phyloP scores from a whole-genome alignment of 768 basidiomycete species.

The Suillus weaverae region DNA sequence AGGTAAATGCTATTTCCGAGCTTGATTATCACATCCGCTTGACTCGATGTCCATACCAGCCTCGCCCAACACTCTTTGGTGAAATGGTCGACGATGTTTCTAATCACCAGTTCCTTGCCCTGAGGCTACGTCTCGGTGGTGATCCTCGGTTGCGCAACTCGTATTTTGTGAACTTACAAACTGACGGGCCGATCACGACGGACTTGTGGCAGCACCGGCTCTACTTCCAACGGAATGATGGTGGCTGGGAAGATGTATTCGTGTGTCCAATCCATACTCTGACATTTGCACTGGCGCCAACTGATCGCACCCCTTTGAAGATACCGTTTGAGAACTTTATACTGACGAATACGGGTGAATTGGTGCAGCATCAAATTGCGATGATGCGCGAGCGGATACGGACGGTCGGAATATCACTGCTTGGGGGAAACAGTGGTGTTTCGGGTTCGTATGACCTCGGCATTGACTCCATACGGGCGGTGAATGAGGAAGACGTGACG shows the following conservation, averaged over 20 bases:
- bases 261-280: slow-evolving; percentile 43
- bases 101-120: slow-evolving; percentile 73
- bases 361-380: slow-evolving; percentile 65
- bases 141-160: slow-evolving; percentile 73
- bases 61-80: slow-evolving; percentile 83
- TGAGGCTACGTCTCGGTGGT: slow-evolving; percentile 78
- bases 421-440: slow-evolving; percentile 79
- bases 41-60: slow-evolving; percentile 38
- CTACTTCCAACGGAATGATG: slow-evolving; percentile 66
- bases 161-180: slow-evolving; percentile 95
- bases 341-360: slow-evolving; percentile 70
- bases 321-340: slow-evolving; percentile 81
- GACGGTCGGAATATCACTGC: slow-evolving; percentile 82
- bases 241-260: slow-evolving; percentile 80
- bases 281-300: slow-evolving; percentile 9
- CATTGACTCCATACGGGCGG: slow-evolving; percentile 77
- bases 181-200: slow-evolving; percentile 73
- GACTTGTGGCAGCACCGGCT: slow-evolving; percentile 96
- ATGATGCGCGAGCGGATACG: slow-evolving; percentile 78
- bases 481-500: slow-evolving; percentile 68
- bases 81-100: slow-evolving; percentile 83
- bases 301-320: slow-evolving; percentile 38
- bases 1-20: slow-evolving; percentile 42
- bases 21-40: neutral
- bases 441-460: slow-evolving; percentile 81